phyloP scores from a whole-genome alignment of 257 asterid species.

The Striga asiatica region DNA sequence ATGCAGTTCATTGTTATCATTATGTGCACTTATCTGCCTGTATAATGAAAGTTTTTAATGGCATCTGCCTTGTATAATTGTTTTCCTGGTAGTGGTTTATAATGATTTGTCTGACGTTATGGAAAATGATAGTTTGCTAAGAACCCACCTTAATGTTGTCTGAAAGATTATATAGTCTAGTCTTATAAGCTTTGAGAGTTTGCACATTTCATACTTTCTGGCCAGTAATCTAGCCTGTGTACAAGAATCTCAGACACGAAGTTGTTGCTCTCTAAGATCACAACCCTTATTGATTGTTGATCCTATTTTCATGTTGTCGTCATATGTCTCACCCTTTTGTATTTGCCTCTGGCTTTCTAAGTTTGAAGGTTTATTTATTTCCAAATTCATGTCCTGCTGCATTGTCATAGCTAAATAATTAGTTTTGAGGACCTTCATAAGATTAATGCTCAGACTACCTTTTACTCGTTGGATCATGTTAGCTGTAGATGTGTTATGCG shows the following conservation, averaged over 20 bases:
- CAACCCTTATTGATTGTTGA: background rate
- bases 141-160: background rate
- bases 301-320: background rate
- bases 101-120: too few species aligned
- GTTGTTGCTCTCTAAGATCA: background rate
- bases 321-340: too few species aligned
- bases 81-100: too few species aligned
- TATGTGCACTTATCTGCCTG: too few species aligned
- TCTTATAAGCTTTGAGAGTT: too few species aligned
- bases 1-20: too few species aligned
- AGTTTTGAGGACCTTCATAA: background rate
- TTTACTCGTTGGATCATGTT: too few species aligned
- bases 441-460: too few species aligned
- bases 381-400: background rate
- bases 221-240: background rate
- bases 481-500: too few species aligned
- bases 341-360: background rate
- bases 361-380: background rate
- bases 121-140: too few species aligned
- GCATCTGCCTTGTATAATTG: too few species aligned
- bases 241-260: background rate
- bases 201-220: background rate
- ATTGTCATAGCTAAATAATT: background rate
- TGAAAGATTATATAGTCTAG: background rate
- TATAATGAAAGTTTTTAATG: too few species aligned